phyloP scores from a whole-genome alignment of 805 yeast species.

The Ogataea siamensis region DNA sequence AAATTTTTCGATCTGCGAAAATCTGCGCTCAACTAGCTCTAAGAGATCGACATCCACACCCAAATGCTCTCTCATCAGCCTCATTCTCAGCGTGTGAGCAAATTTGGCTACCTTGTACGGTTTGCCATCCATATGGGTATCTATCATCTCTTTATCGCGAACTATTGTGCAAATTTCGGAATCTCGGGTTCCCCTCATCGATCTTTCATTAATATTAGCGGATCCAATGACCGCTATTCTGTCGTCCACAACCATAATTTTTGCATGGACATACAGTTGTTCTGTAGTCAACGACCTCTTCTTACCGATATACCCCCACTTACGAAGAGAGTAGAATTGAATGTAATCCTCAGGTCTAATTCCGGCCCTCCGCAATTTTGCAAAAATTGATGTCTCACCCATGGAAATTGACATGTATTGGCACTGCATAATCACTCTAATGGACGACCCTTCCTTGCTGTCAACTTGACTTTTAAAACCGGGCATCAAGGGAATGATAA shows the following conservation, averaged over 20 bases:
- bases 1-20: constrained; percentile 46
- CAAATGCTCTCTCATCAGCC: constrained; percentile 94
- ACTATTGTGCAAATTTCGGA: constrained; percentile 91
- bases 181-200: constrained; percentile 91
- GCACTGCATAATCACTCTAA: constrained; percentile 93
- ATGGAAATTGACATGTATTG: constrained; percentile 91
- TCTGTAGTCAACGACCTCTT: constrained; percentile 75
- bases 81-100: constrained; percentile 83
- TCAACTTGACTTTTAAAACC: constrained; percentile 95
- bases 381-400: constrained; percentile 85
- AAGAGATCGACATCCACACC: constrained; percentile 89
- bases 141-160: constrained; percentile 74
- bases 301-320: constrained; percentile 93
- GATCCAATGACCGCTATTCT: constrained; percentile 92
- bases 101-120: constrained; percentile 81
- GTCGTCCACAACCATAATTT: constrained; percentile 89
- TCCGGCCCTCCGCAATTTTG: constrained; percentile 71
- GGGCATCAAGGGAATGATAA: constrained; percentile 94
- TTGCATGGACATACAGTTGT: constrained; percentile 91
- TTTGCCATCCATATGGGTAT: constrained; percentile 74
- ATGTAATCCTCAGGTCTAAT: constrained; percentile 89
- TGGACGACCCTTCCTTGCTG: constrained; percentile 90
- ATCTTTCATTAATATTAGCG: constrained; percentile 95
- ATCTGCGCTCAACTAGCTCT: constrained; percentile 77
- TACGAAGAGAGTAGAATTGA: constrained; percentile 85